These are phyloP conservation scores for Lentinus brumalis DNA, from an alignment of 768 basidiomycete species.

Conservation along the genomic window DNA sequence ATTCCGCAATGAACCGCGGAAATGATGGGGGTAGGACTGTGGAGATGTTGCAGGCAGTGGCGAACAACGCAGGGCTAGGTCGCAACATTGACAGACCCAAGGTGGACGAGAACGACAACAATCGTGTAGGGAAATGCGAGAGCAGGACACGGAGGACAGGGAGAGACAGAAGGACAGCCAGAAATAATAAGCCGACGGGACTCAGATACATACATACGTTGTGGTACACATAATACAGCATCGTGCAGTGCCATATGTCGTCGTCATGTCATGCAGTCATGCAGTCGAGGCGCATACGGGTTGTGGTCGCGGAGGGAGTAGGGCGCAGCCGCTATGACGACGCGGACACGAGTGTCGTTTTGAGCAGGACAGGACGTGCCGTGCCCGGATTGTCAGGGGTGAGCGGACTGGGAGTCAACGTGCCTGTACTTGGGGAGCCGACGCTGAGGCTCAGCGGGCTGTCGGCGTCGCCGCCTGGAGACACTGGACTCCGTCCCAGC, in stretches of 20 bases:
- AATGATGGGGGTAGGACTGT: background rate
- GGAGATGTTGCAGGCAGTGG: too few species aligned
- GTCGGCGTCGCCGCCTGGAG: background rate
- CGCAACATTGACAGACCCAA: background rate
- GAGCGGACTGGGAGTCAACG: constrained; percentile 18
- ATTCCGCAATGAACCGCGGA: background rate
- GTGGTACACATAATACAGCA: constrained; percentile 16
- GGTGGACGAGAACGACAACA: background rate
- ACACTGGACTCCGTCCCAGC: constrained; percentile 5
- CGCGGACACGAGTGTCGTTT: constrained; percentile 13
- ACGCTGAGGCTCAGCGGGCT: constrained; percentile 15
- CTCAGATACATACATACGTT: constrained; percentile 13
- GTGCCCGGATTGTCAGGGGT: constrained; percentile 6
- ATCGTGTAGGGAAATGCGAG: background rate
- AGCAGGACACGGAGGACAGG: background rate
- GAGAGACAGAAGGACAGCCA: background rate
- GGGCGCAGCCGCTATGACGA: constrained; percentile 8
- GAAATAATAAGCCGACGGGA: background rate
- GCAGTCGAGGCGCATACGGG: background rate
- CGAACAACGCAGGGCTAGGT: too few species aligned
- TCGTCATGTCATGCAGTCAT: background rate
- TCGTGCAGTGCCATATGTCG: background rate
- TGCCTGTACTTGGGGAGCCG: constrained; percentile 12
- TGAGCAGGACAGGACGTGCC: constrained; percentile 6
- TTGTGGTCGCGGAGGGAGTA: background rate